Base-by-base conservation (phyloP, 768 basidiomycete species). In the Xerocomus spinulosus region DNA sequence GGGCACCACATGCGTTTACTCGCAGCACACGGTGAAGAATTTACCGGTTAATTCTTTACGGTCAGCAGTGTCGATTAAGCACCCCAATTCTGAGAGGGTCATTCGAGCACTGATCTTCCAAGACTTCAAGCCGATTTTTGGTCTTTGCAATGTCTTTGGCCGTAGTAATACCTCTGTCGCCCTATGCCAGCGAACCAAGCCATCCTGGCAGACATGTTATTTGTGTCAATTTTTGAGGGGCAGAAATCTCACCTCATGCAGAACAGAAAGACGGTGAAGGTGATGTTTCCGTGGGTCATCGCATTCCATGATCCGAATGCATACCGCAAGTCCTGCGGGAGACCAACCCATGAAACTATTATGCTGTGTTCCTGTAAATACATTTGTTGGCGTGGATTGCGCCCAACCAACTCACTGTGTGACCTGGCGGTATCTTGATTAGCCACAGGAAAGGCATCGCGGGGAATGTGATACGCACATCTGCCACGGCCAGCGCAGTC, bases 271-370 rank as follows among this genome's bases (percentile, higher is more conserved):
- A 82, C 43, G 20, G 78, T 76, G 48, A 81, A 69, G 3, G 85
- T 81, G 59, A 88, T 82, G 57, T 89, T 91, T 28, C 87, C 87
- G 54, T 89, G 87, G 0, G 81, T 85, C 73, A 78, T 83, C 23
- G 73, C 60, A 63, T 88, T 89, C 88, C 87, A 91, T 13, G 60
- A 56, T 8, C 61, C 61, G 29, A 77, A 69, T 23, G 71, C 67
- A 49, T 73, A 81, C 40, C 73, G 73, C 52, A 86, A 63, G 23
- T 77, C 69, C 28, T 65, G 54, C 1, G 88, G 88, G 24, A 88
- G 74, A 8, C 76, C 76, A 32, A 78, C 44, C 56, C 81, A 75
- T 14, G 82, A 80, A 26, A 71, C 74, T 15, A 69, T 58, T 52
- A 89, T 77, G 59, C 87, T 89, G 52, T 34, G 33, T 42, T 45